Conservation (phyloP, 2,329 filamentous ascomycete genomes). For the Nemania sp. region DNA sequence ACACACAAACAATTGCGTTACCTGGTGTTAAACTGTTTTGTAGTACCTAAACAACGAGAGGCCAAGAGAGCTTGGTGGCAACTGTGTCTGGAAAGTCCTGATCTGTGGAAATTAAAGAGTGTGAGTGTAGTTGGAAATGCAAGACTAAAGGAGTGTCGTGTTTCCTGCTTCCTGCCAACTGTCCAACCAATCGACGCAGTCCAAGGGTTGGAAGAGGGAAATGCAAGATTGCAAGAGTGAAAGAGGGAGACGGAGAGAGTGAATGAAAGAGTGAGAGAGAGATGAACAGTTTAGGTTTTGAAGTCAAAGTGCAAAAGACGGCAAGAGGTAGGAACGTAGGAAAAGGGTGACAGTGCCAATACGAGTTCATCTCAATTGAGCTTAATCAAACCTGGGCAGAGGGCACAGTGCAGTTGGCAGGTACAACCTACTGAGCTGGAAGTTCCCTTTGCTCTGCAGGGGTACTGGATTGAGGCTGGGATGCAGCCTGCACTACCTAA, state of each 20-base stretch:
- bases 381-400: conserved; percentile 7
- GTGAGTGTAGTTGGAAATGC: conserved; percentile 34
- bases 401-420: background rate
- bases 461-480: background rate
- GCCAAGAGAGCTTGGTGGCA: conserved; percentile 21
- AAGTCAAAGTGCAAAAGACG: conserved; percentile 15
- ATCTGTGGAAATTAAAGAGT: conserved; percentile 29
- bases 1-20: conserved; percentile 8
- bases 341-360: conserved; percentile 27
- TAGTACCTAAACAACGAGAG: conserved; percentile 15
- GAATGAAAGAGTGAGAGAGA: conserved; percentile 17
- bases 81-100: conserved; percentile 8
- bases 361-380: conserved; percentile 27
- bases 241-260: conserved; percentile 19
- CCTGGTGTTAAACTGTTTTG: conserved; percentile 3
- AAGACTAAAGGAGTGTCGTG: conserved; percentile 27
- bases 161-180: conserved; percentile 25
- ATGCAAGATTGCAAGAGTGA: conserved; percentile 15
- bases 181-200: conserved; percentile 28
- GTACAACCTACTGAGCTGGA: background rate
- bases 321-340: conserved; percentile 21
- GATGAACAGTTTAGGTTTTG: conserved; percentile 8
- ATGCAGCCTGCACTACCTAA: background rate
- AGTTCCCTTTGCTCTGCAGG: background rate
- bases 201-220: conserved; percentile 13